phyloP scores from a whole-genome alignment of 1,284 basidiomycete species.

The Bjerkandera adusta region DNA sequence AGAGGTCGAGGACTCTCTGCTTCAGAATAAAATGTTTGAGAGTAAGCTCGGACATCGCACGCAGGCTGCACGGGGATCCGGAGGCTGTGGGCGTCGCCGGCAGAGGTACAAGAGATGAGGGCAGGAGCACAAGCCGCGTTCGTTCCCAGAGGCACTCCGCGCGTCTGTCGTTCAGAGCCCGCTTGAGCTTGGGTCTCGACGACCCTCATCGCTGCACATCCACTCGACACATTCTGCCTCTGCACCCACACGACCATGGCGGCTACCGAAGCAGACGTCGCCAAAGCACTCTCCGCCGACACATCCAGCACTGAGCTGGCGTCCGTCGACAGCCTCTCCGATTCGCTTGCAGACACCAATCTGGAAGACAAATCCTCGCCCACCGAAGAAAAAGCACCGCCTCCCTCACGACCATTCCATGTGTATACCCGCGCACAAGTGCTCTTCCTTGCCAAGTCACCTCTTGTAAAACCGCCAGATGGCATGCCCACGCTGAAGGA shows the following conservation, averaged over 20 bases:
- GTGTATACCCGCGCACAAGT: constrained; percentile 69
- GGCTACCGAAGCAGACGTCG: constrained; percentile 18
- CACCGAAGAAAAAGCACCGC: constrained; percentile 27
- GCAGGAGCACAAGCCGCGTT: constrained; percentile 10
- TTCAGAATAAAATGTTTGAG: constrained; percentile 76
- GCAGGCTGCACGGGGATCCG: too few species aligned
- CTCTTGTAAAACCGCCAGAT: constrained; percentile 67
- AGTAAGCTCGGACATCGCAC: constrained; percentile 31
- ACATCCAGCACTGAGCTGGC: constrained; percentile 18
- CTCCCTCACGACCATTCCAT: constrained; percentile 41
- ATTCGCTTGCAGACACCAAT: constrained; percentile 35
- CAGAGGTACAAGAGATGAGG: neutral
- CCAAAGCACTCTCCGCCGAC: constrained; percentile 15
- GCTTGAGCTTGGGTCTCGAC: constrained; percentile 12
- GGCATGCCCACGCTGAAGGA: constrained; percentile 80
- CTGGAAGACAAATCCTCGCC: constrained; percentile 31
- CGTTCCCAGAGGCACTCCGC: constrained; percentile 11
- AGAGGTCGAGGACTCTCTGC: constrained; percentile 57
- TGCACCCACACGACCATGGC: constrained; percentile 21
- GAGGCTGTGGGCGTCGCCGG: neutral
- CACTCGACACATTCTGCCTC: constrained; percentile 13
- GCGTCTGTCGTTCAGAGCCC: constrained; percentile 15
- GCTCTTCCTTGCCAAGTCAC: constrained; percentile 69
- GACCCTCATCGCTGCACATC: constrained; percentile 19
- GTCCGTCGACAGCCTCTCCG: constrained; percentile 29